These are phyloP conservation scores for Ceratobasidium papillatum DNA, from an alignment of 1,284 basidiomycete species.

Conservation along the genomic window DNA sequence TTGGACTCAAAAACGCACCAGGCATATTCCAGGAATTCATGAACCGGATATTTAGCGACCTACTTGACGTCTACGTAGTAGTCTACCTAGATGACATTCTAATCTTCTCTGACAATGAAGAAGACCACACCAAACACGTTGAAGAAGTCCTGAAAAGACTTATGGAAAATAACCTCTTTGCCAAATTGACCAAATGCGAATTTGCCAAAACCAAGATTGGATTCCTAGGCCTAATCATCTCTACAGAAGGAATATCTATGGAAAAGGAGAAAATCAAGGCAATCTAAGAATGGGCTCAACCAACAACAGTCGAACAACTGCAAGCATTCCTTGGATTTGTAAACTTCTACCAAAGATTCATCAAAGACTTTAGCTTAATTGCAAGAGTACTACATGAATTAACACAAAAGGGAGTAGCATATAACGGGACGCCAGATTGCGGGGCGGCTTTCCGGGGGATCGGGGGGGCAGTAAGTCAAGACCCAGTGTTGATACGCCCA, in stretches of 20 bases:
- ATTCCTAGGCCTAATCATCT: no score
- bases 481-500: slow-evolving; percentile 12
- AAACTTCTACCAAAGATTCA: slow-evolving; percentile 53
- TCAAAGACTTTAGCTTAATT: slow-evolving; percentile 48
- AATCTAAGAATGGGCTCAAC: slow-evolving; percentile 49
- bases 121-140: slow-evolving; percentile 12
- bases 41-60: slow-evolving; percentile 37
- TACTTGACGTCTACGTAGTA: slow-evolving; percentile 7
- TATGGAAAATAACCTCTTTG: background rate
- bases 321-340: slow-evolving; percentile 51
- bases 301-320: slow-evolving; percentile 46
- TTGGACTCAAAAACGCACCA: no score
- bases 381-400: slow-evolving; percentile 47
- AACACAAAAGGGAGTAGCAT: slow-evolving; percentile 45
- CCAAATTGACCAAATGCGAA: no score
- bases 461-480: background rate
- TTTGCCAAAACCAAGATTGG: no score
- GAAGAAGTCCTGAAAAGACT: slow-evolving; percentile 1
- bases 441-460: slow-evolving; percentile 5
- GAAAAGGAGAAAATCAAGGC: no score
- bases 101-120: background rate
- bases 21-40: slow-evolving; percentile 37
- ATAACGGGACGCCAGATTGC: no score
- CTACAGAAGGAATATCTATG: no score
- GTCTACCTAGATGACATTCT: slow-evolving; percentile 21